Evolutionary conservation across 352 stramenopile genomes (phyloP).

Genomic region (Globisporangium orthogonon): DNA sequence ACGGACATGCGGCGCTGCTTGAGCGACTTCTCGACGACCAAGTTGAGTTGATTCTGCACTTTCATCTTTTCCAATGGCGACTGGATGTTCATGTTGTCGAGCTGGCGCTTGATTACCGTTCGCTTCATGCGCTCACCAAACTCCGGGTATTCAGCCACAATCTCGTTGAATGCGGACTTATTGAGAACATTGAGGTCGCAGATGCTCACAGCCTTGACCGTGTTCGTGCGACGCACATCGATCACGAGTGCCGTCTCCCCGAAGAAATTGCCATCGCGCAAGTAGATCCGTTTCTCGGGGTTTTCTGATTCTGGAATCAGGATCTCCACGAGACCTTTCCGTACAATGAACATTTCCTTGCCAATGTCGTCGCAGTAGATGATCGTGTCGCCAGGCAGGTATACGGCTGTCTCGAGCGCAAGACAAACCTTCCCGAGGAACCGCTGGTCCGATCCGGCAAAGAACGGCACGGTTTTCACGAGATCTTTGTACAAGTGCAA

Average conservation of each 20-base stretch:
- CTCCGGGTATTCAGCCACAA: slow-evolving; percentile 70
- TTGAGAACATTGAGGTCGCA: slow-evolving; percentile 76
- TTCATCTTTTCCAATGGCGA: slow-evolving; percentile 67
- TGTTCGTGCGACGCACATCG: slow-evolving; percentile 73
- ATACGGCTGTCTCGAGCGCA: slow-evolving; percentile 68
- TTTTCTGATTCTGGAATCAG: slow-evolving; percentile 42
- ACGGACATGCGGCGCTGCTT: slow-evolving; percentile 67
- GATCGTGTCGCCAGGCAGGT: slow-evolving; percentile 69
- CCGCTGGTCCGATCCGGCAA: slow-evolving; percentile 59
- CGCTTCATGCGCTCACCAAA: slow-evolving; percentile 79
- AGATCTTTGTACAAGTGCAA: slow-evolving; percentile 79
- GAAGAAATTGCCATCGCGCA: slow-evolving; percentile 75
- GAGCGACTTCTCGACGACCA: slow-evolving; percentile 76
- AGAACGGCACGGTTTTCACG: slow-evolving; percentile 74
- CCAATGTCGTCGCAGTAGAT: slow-evolving; percentile 81
- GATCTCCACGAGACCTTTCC: slow-evolving; percentile 79
- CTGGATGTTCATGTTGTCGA: slow-evolving; percentile 85
- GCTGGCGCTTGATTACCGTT: slow-evolving; percentile 73
- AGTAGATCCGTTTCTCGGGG: slow-evolving; percentile 56
- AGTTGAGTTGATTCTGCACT: slow-evolving; percentile 67
- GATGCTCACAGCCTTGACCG: slow-evolving; percentile 69
- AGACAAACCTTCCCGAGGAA: slow-evolving; percentile 80
- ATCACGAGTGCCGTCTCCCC: slow-evolving; percentile 75
- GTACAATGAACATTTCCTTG: slow-evolving; percentile 86
- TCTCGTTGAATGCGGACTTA: slow-evolving; percentile 76